These are phyloP conservation scores for Pezicula carpinea DNA, from an alignment of 2,329 filamentous ascomycete genomes.

Conservation along the genomic window DNA sequence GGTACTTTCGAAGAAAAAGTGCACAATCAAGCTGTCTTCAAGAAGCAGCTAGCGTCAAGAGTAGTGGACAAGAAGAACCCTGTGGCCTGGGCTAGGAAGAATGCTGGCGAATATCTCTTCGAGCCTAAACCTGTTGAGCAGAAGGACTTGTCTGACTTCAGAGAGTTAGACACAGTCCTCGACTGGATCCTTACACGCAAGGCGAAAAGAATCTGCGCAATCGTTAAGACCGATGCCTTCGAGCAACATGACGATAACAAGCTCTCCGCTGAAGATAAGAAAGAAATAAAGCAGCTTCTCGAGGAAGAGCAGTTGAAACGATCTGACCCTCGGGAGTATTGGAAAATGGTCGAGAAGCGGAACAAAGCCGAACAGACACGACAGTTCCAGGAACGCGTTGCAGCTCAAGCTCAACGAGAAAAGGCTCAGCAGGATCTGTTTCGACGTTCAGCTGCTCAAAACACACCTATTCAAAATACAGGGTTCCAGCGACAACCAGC, in stretches of 20 bases:
- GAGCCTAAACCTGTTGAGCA: constrained; percentile 47
- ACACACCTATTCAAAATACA: no score
- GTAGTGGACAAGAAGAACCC: constrained; percentile 83
- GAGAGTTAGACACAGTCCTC: constrained; percentile 56
- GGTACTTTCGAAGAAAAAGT: constrained; percentile 76
- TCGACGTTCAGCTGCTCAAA: neutral
- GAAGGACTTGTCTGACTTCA: constrained; percentile 45
- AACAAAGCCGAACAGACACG: neutral
- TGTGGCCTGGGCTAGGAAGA: constrained; percentile 57
- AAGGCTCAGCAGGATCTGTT: neutral
- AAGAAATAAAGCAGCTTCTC: constrained; percentile 44
- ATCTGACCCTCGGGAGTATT: constrained; percentile 18
- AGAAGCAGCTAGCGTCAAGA: constrained; percentile 71
- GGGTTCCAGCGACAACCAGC: no score
- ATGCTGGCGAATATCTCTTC: constrained; percentile 51
- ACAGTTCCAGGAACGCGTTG: neutral
- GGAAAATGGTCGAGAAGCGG: neutral
- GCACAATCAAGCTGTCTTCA: constrained; percentile 74
- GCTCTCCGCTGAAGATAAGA: constrained; percentile 57
- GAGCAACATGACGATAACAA: constrained; percentile 62
- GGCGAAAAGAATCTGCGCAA: constrained; percentile 44
- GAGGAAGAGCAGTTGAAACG: constrained; percentile 28
- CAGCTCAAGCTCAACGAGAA: neutral
- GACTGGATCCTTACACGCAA: constrained; percentile 56
- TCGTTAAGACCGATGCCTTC: constrained; percentile 68